Conservation (phyloP, 352 stramenopile genomes). For the Phytophthora pisi region DNA sequence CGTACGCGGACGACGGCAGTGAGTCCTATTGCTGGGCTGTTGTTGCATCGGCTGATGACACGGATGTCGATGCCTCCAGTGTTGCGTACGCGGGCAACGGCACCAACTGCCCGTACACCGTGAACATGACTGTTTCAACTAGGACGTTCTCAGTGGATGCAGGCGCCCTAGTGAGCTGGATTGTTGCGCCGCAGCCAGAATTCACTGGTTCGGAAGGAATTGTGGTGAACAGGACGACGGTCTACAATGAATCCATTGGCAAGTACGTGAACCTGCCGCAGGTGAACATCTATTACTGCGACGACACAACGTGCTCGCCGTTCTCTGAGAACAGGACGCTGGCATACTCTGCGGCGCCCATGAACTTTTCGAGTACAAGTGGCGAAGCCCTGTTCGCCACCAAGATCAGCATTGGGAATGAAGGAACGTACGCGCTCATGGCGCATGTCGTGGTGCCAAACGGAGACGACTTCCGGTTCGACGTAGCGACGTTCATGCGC, state of each 20-base stretch:
- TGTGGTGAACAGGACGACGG: slow-evolving; percentile 38
- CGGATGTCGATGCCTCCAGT: slow-evolving; percentile 30
- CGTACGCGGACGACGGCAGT: slow-evolving; percentile 32
- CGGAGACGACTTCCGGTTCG: slow-evolving; percentile 46
- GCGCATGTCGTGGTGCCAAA: slow-evolving; percentile 52
- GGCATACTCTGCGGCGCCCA: slow-evolving; percentile 32
- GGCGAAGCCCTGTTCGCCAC: slow-evolving; percentile 30
- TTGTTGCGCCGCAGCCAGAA: slow-evolving; percentile 28
- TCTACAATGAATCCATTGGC: slow-evolving; percentile 39
- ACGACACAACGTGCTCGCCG: slow-evolving; percentile 45
- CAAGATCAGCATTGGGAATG: slow-evolving; percentile 39
- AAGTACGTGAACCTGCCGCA: slow-evolving; percentile 46
- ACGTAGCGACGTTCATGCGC: slow-evolving; percentile 45
- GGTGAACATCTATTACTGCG: slow-evolving; percentile 54
- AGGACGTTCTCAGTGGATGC: slow-evolving; percentile 29
- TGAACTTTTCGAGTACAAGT: slow-evolving; percentile 36
- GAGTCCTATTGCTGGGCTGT: slow-evolving; percentile 59
- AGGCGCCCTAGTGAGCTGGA: slow-evolving; percentile 36
- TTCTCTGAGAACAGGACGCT: slow-evolving; percentile 47
- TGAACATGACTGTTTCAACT: slow-evolving; percentile 40
- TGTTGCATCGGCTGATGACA: slow-evolving; percentile 30
- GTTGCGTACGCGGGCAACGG: slow-evolving; percentile 41
- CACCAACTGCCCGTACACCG: slow-evolving; percentile 49
- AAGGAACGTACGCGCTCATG: slow-evolving; percentile 59
- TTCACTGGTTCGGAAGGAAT: slow-evolving; percentile 16